phyloP scores from a whole-genome alignment of 768 basidiomycete genomes.

The Termitomyces sp. region DNA sequence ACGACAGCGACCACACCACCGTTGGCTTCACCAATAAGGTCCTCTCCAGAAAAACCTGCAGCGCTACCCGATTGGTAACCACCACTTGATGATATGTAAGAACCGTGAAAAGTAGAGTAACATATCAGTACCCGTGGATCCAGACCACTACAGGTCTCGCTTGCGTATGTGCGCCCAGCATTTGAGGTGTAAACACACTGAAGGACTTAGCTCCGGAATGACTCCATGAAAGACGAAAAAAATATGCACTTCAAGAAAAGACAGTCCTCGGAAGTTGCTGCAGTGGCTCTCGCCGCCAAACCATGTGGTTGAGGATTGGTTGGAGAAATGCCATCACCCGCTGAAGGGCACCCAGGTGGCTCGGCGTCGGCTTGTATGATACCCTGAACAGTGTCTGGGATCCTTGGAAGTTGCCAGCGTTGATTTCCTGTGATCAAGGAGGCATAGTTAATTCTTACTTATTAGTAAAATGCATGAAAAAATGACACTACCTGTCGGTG shows the following conservation, averaged over 20 bases:
- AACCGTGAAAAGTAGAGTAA: not conserved
- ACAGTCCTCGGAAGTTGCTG: constrained; percentile 31
- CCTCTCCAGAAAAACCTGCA: constrained; percentile 24
- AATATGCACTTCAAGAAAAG: constrained; percentile 31
- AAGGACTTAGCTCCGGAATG: not conserved
- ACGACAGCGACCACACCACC: constrained; percentile 30
- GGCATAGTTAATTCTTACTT: not conserved
- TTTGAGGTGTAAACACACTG: constrained; percentile 32
- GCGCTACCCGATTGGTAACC: constrained; percentile 28
- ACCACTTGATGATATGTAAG: constrained; percentile 13
- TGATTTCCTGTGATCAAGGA: constrained; percentile 17
- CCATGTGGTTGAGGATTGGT: constrained; percentile 24
- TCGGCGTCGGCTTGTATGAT: constrained; percentile 25
- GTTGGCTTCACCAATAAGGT: constrained; percentile 29
- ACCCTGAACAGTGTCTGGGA: constrained; percentile 19
- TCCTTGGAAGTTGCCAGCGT: constrained; percentile 29
- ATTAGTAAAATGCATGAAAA: not conserved
- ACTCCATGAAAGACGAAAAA: not conserved
- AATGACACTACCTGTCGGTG: constrained; percentile 33
- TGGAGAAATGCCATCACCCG: constrained; percentile 19
- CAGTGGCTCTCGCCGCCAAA: not conserved
- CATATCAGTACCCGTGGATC: constrained; percentile 32
- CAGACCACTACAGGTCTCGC: constrained; percentile 35
- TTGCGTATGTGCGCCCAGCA: constrained; percentile 14
- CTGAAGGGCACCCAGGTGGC: constrained; percentile 27